phyloP scores from a whole-genome alignment of 2,329 filamentous ascomycete species.

The Monascus ruber region DNA sequence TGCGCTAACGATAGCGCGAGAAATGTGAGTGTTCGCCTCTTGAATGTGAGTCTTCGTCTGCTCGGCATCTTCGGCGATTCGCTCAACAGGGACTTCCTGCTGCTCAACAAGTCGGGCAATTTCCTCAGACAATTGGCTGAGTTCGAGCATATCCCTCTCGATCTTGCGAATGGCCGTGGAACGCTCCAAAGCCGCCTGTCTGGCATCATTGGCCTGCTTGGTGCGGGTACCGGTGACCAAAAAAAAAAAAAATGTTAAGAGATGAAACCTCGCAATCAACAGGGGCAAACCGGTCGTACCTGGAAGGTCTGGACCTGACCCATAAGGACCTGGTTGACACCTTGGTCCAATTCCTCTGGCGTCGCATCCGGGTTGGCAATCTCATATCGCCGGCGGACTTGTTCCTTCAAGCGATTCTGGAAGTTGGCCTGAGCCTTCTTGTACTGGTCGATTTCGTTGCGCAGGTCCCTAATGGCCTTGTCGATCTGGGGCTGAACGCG shows the following conservation, averaged over 20 bases:
- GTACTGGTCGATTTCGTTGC: constrained; percentile 69
- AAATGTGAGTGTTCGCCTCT: constrained; percentile 75
- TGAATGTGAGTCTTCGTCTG: constrained; percentile 75
- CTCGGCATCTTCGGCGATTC: constrained; percentile 79
- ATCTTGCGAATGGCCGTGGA: constrained; percentile 87
- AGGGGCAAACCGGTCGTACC: constrained; percentile 47
- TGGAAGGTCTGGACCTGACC: constrained; percentile 67
- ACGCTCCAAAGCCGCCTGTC: constrained; percentile 65
- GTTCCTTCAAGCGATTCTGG: constrained; percentile 66
- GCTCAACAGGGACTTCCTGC: constrained; percentile 67
- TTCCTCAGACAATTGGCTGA: constrained; percentile 79
- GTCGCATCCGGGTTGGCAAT: constrained; percentile 76
- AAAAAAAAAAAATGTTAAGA: neutral
- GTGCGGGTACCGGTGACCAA: constrained; percentile 38
- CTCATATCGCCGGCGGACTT: constrained; percentile 79
- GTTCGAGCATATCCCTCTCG: constrained; percentile 75
- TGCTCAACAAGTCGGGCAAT: constrained; percentile 76
- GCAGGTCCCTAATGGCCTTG: constrained; percentile 66
- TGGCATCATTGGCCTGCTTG: constrained; percentile 68
- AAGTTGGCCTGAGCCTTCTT: constrained; percentile 71
- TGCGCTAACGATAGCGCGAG: constrained; percentile 69
- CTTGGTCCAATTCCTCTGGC: constrained; percentile 65
- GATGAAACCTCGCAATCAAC: neutral
- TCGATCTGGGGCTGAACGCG: constrained; percentile 72
- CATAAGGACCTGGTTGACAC: constrained; percentile 56